These are phyloP conservation scores for Chalciporus chontae DNA, from an alignment of 768 basidiomycete species.

Conservation along the genomic window DNA sequence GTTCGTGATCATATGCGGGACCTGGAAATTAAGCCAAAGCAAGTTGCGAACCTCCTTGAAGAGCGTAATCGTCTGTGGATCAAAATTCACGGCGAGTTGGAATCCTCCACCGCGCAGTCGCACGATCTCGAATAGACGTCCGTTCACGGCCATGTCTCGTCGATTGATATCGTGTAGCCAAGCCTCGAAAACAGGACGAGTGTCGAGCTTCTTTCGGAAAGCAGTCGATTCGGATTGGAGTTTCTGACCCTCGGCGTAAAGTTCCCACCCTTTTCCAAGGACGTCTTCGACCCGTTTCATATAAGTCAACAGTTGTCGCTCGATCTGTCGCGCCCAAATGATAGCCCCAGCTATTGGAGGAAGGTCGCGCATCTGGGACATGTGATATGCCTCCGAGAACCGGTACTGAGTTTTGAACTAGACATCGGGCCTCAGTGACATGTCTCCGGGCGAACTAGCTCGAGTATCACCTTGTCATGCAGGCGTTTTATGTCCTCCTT, in stretches of 20 bases:
- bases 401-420: conserved; percentile 97
- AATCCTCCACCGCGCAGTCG: conserved; percentile 68
- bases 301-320: conserved; percentile 90
- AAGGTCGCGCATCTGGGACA: conserved; percentile 98
- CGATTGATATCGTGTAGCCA: conserved; percentile 96
- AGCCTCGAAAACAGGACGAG: conserved; percentile 89
- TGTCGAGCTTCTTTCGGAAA: conserved; percentile 96
- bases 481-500: conserved; percentile 96
- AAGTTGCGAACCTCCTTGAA: conserved; percentile 98
- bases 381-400: conserved; percentile 92
- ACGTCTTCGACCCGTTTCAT: conserved; percentile 99
- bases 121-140: conserved; percentile 90
- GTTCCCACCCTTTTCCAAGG: conserved; percentile 96
- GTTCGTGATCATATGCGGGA: conserved; percentile 91
- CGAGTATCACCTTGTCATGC: conserved; percentile 72
- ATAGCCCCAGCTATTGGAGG: conserved; percentile 98
- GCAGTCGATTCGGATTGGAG: conserved; percentile 87
- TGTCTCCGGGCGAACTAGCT: not conserved
- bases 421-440: conserved; percentile 2
- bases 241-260: conserved; percentile 98
- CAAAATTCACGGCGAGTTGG: conserved; percentile 95
- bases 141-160: conserved; percentile 87
- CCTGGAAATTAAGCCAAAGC: conserved; percentile 93
- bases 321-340: conserved; percentile 99
- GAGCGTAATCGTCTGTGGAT: conserved; percentile 95